phyloP scores from a whole-genome alignment of 768 basidiomycete genomes.

The Cytidiella melzeri region DNA sequence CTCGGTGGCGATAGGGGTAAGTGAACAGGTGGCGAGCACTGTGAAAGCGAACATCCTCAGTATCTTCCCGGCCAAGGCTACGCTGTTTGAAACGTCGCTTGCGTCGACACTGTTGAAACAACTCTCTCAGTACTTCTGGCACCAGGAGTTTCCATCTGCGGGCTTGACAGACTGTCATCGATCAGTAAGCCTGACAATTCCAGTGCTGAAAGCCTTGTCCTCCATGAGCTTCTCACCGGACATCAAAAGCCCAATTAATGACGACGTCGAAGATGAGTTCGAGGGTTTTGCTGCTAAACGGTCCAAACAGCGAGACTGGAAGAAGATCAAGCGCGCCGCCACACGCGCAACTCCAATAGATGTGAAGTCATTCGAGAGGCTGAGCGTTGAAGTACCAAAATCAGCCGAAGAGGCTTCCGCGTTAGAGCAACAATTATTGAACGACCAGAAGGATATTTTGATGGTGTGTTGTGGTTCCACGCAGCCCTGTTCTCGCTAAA shows the following conservation, averaged over 20 bases:
- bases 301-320: conserved; percentile 1
- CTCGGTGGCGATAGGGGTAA: background rate
- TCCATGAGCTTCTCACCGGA: background rate
- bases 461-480: background rate
- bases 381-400: conserved; percentile 25
- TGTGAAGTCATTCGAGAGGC: conserved; percentile 22
- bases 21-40: background rate
- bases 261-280: conserved; percentile 5
- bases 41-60: background rate
- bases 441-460: conserved; percentile 18
- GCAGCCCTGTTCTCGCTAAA: background rate
- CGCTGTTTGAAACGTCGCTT: background rate
- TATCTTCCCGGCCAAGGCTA: conserved; percentile 2
- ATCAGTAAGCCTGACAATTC: conserved; percentile 1
- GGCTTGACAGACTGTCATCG: conserved; percentile 6
- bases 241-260: background rate
- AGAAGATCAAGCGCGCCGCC: conserved; percentile 17
- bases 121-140: conserved; percentile 8
- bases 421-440: conserved; percentile 16
- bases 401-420: conserved; percentile 15
- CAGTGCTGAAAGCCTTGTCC: background rate
- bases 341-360: conserved; percentile 17
- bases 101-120: background rate
- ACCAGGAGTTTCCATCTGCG: background rate
- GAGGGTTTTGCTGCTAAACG: conserved; percentile 1